Evolutionary conservation across 2,329 filamentous ascomycete species (phyloP), one percentile per base, ranked within the genome.

Genomic region (Colletotrichum cereale): DNA sequence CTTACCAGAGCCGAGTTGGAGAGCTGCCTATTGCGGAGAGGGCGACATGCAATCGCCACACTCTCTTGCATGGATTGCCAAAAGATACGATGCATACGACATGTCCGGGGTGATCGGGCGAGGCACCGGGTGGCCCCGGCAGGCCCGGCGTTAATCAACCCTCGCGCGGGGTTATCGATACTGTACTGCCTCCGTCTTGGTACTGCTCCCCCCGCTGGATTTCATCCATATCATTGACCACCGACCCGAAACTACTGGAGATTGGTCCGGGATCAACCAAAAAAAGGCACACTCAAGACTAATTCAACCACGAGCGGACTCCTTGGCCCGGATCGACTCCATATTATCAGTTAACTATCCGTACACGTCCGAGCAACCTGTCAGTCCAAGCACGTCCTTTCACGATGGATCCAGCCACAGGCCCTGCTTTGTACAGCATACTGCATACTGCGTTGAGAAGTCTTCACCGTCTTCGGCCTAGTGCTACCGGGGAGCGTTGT

Each of bases 11-110:
- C 10, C 21, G 14, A 26, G 16, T 24, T 44, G 14, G 53, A 53
- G 48, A 67, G 60, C 67, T 71, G 66, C 67, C 67, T 71, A 62
- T 67, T 67, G 16, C 34, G 57, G 67, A 38, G 63, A 38, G 31
- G 24, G 38, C 44, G 26, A 42, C 24, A 56, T 36, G 63, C 63
- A 40, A 42, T 42, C 8, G 56, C 29, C 63, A 65, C 63, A 24
- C 52, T 26, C 24, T 18, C 24, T 38, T 40, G 16, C 47, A 67
- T 56, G 61, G 50, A 31, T 65, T 26, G 16, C 2, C 7, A 2
- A 38, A 36, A 8, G 29, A 26, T 21, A 38, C 16, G 44, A n/a
- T n/a, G 21, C 29, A 55, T 14, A 18, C 62, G 36, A 40, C 24
- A 31, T 26, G 16, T 14, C 26, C n/a, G 44, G 44, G 36, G 52